Base-by-base conservation (phyloP, 768 basidiomycete species). In the Lenzites betulinus region DNA sequence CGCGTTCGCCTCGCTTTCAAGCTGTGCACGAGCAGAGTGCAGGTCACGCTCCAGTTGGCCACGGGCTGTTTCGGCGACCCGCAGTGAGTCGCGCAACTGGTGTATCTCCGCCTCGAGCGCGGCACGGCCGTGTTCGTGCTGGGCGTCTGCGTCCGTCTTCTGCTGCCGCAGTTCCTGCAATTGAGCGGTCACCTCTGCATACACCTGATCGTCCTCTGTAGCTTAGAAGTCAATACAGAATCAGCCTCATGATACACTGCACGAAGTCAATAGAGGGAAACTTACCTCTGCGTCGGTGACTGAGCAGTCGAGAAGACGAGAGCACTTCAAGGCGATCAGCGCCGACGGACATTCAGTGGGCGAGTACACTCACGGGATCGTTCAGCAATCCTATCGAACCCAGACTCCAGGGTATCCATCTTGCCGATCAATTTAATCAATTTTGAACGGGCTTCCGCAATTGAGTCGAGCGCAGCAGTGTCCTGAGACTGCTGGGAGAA, bases 341-440 rank as follows among this genome's bases (percentile, higher is more conserved):
- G 63, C 13, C 16, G 11, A 44, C 53, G 30, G 48, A 50, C 11
- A 49, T 58, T 58, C 23, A 18, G 41, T 46, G 46, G 28, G 38
- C 18, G 7, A 43, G 26, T 18, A 61, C 91, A 62, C 91, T 57
- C 70, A 93, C 93, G 72, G 60, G 91, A 92, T 48, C 89, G 84
- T 70, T 95, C 92, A 3, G 91, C 89, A 66, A 95, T 88, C 63
- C 86, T 83, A 66, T 95, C 94, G 68, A 97, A 95, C 1, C 89
- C 88, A 0, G 83, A 71, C 70, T 92, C 89, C 13, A 95, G 77
- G 25, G 78, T 80, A 60, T 96, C 92, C 86, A 97, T 91, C 72
- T 86, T 88, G 33, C 72, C 74, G 43, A 93, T 77, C 6, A 92
- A 79, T 71, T 84, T 90, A 62, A 90, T 86, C 35, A 97, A 75